phyloP scores from a whole-genome alignment of 2,329 filamentous ascomycete genomes.

The Colletotrichum lindemuthianum region DNA sequence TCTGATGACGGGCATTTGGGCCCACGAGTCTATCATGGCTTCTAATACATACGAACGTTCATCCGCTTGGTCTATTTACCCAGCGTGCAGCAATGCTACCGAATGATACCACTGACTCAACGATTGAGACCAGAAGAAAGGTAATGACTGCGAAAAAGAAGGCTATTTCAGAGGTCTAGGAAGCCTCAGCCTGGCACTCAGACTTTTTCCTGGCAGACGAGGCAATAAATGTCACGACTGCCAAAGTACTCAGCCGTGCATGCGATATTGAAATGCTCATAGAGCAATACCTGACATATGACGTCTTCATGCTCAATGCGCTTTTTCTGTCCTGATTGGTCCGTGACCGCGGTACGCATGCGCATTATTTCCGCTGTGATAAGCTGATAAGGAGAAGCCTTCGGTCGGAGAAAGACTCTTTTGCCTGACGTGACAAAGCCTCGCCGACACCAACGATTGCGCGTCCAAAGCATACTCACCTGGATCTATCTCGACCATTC shows the following conservation, averaged over 20 bases:
- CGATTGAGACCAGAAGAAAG: too few species aligned
- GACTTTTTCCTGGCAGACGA: too few species aligned
- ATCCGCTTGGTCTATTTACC: too few species aligned
- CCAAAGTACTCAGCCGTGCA: too few species aligned
- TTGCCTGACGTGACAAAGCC: neutral
- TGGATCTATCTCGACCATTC: constrained; percentile 9
- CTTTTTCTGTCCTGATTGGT: constrained; percentile 17
- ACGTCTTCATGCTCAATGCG: constrained; percentile 27
- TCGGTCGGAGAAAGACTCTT: too few species aligned
- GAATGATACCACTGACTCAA: too few species aligned
- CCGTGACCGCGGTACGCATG: neutral
- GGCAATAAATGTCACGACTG: too few species aligned
- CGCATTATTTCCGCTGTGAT: constrained; percentile 20
- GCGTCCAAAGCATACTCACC: neutral
- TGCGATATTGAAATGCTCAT: too few species aligned
- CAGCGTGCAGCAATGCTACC: neutral
- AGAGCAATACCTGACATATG: constrained; percentile 6
- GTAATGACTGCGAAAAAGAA: too few species aligned
- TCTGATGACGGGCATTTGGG: constrained; percentile 5
- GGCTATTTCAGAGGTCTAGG: too few species aligned
- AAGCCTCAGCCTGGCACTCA: too few species aligned
- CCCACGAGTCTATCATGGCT: constrained; percentile 2
- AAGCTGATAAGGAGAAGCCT: constrained; percentile 27
- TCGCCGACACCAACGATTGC: constrained; percentile 1
- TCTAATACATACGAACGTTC: constrained; percentile 19